Percentiles rank a stretch among this genome's conserved stretches.
phyloP scores from a whole-genome alignment of 1,139 yeast genomes.

The Kurtzmaniella quercitrusa region DNA sequence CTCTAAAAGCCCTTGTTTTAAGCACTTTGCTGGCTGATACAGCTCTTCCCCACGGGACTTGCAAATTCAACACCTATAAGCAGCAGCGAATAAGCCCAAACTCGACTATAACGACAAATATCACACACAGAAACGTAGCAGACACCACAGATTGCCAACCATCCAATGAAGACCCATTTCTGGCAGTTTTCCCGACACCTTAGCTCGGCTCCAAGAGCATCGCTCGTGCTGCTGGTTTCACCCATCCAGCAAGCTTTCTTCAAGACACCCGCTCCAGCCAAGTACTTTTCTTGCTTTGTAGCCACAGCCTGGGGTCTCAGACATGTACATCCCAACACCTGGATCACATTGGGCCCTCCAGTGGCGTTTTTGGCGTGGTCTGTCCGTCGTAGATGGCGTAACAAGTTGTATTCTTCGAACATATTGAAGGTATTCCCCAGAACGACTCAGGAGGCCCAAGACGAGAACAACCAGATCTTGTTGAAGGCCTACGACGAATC shows the following conservation, averaged over 20 bases:
- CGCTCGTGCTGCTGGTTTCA: constrained; percentile 5
- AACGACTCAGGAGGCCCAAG: constrained; percentile 7
- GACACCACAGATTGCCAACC: no score
- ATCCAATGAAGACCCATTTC: not conserved
- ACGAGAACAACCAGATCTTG: constrained; percentile 14
- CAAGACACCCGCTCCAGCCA: constrained; percentile 23
- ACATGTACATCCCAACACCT: constrained; percentile 32
- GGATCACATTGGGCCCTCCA: constrained; percentile 39
- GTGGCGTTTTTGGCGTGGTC: constrained; percentile 23
- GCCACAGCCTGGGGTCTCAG: constrained; percentile 26
- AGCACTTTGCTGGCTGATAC: no score
- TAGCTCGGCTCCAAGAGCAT: constrained; percentile 8
- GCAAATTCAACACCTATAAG: no score
- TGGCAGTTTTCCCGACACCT: not conserved
- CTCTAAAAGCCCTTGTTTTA: no score
- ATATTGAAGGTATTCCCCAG: constrained; percentile 9
- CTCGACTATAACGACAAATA: no score
- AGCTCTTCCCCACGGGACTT: no score
- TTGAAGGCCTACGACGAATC: constrained; percentile 33
- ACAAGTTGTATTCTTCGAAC: constrained; percentile 14
- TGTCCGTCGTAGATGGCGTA: constrained; percentile 15
- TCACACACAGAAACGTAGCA: no score
- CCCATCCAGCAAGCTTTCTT: constrained; percentile 25
- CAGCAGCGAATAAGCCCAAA: no score
- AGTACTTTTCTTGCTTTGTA: constrained; percentile 26